Percentiles rank a stretch among this genome's conserved stretches.
These are phyloP conservation scores for Pythium phragmiticola DNA, from an alignment of 352 stramenopile genomes.

Conservation along the genomic window DNA sequence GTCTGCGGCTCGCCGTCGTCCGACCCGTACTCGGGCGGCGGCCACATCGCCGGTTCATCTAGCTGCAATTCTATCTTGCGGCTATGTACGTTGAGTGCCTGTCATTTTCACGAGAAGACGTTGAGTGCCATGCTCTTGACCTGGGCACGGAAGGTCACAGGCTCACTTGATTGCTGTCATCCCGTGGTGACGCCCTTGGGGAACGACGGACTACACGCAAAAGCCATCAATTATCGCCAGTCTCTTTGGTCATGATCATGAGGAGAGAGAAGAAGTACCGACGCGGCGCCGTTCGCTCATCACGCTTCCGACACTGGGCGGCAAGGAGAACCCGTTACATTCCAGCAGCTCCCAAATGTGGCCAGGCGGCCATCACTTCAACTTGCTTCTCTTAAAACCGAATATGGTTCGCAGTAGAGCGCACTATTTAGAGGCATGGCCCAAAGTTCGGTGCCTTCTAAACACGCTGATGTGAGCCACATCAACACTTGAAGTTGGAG, in stretches of 20 bases:
- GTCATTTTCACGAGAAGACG: background rate
- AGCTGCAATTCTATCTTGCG: constrained; percentile 42
- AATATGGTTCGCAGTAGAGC: constrained; percentile 3
- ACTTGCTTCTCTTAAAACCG: constrained; percentile 18
- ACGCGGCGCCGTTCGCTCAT: constrained; percentile 22
- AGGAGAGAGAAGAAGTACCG: background rate
- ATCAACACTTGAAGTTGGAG: constrained; percentile 29
- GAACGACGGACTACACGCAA: constrained; percentile 8
- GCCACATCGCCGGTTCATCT: constrained; percentile 38
- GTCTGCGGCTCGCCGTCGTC: constrained; percentile 32
- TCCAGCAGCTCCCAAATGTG: background rate
- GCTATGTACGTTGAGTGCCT: background rate
- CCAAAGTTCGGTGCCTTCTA: constrained; percentile 16
- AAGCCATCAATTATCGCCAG: background rate
- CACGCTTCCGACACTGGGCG: background rate
- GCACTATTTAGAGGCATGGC: constrained; percentile 6
- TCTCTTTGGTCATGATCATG: background rate
- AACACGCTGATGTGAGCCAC: constrained; percentile 25
- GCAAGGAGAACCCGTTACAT: constrained; percentile 4
- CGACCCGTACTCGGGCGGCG: constrained; percentile 38
- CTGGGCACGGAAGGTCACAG: too few species aligned
- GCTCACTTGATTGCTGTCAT: constrained; percentile 35
- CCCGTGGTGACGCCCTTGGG: background rate
- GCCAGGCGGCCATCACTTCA: background rate
- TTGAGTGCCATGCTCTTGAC: background rate